phyloP scores from a whole-genome alignment of 768 basidiomycete genomes.

The Cyclocybe cylindracea region DNA sequence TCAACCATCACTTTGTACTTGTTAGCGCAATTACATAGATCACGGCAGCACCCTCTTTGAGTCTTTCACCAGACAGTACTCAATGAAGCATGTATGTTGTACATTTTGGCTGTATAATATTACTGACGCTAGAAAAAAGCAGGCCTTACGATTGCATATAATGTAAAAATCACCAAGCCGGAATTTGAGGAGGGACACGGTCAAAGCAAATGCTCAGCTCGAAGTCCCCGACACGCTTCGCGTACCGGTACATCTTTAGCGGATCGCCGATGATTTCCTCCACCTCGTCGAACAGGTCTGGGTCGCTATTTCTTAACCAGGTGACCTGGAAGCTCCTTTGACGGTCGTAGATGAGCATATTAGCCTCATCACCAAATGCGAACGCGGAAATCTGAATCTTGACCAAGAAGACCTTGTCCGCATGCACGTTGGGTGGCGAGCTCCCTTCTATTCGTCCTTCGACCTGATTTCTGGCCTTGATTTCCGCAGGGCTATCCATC shows the following conservation, averaged over 20 bases:
- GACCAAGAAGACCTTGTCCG: slow-evolving; percentile 36
- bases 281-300: slow-evolving; percentile 4
- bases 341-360: slow-evolving; percentile 40
- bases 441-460: slow-evolving; percentile 2
- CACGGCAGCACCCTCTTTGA: too few relatives aligned
- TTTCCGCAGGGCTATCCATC: slow-evolving; percentile 18
- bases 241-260: slow-evolving; percentile 25
- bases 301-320: slow-evolving; percentile 13
- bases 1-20: too few relatives aligned
- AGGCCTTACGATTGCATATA: too few relatives aligned
- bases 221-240: slow-evolving; percentile 19
- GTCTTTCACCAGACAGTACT: too few relatives aligned
- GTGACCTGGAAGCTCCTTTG: slow-evolving; percentile 36
- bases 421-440: slow-evolving; percentile 31
- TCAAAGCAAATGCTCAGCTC: slow-evolving; percentile 25
- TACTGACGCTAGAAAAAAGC: too few relatives aligned
- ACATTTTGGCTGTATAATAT: too few relatives aligned
- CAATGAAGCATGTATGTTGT: too few relatives aligned
- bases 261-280: background rate
- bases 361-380: slow-evolving; percentile 7
- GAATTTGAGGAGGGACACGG: slow-evolving; percentile 18
- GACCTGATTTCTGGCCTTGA: background rate
- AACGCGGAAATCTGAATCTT: slow-evolving; percentile 36
- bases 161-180: slow-evolving; percentile 15
- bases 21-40: too few relatives aligned